Conservation (phyloP, 805 yeast genomes). For the Pichia sporocuriosa region DNA sequence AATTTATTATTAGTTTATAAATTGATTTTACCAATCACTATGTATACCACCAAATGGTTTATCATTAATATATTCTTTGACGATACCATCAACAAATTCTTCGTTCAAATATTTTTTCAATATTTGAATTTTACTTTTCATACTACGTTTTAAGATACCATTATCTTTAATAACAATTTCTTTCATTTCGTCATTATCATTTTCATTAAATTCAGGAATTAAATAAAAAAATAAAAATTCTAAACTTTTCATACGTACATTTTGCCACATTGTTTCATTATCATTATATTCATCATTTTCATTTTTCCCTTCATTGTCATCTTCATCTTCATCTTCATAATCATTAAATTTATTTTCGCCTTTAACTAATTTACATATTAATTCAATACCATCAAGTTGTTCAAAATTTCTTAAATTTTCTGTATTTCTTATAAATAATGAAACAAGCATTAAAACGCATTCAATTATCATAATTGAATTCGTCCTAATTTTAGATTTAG, state of each 20-base stretch:
- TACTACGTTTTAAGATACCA: neutral
- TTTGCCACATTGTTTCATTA: neutral
- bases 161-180: neutral
- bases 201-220: neutral
- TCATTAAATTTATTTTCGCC: neutral
- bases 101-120: neutral
- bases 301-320: neutral
- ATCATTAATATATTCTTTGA: neutral
- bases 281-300: neutral
- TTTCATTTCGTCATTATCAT: neutral
- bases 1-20: no score
- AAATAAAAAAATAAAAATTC: conserved; percentile 5
- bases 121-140: neutral
- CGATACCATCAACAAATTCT: conserved; percentile 5
- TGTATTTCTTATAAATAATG: neutral
- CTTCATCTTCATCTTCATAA: neutral
- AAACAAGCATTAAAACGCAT: conserved; percentile 2
- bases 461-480: conserved; percentile 1
- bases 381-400: neutral
- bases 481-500: neutral
- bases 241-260: conserved; percentile 4
- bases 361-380: conserved; percentile 1
- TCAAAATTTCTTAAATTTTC: conserved; percentile 2
- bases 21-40: no score
- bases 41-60: conserved; percentile 3